Evolutionary conservation across 208 protist species (phyloP).

Genomic region (Trypanosomatidae sp.): DNA sequence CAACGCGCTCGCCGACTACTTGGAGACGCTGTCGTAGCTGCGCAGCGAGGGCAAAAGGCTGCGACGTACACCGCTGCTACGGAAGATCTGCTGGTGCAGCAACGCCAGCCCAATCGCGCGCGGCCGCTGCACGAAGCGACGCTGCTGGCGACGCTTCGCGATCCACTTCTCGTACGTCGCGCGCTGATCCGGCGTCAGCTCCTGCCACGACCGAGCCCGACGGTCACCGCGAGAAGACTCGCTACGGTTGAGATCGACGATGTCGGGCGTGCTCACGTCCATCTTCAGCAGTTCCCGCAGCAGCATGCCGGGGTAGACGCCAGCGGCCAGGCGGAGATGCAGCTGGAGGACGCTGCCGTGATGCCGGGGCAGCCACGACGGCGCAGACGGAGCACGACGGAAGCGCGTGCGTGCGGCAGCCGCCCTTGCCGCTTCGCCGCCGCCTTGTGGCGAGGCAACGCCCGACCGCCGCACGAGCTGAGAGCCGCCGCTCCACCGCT

Average conservation of each 20-base stretch:
- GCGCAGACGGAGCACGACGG: slow-evolving; percentile 35
- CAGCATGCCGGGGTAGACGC: slow-evolving; percentile 77
- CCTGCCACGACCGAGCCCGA: slow-evolving; percentile 40
- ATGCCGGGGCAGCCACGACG: slow-evolving; percentile 75
- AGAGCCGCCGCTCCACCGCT: slow-evolving; percentile 17
- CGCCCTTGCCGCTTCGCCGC: too few relatives aligned
- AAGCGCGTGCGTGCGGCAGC: too few relatives aligned
- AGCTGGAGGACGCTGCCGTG: slow-evolving; percentile 66
- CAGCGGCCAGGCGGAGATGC: slow-evolving; percentile 50
- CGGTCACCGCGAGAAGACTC: slow-evolving; percentile 29
- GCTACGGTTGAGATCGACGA: slow-evolving; percentile 66
- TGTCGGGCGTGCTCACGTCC: slow-evolving; percentile 78
- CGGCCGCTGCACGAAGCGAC: slow-evolving; percentile 44
- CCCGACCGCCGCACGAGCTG: slow-evolving; percentile 18
- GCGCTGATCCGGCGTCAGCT: slow-evolving; percentile 53
- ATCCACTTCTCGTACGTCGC: slow-evolving; percentile 51
- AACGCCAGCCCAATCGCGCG: slow-evolving; percentile 70
- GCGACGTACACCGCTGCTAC: slow-evolving; percentile 68
- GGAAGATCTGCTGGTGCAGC: slow-evolving; percentile 88
- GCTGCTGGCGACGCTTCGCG: slow-evolving; percentile 60
- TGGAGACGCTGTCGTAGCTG: slow-evolving; percentile 83
- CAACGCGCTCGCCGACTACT: slow-evolving; percentile 22
- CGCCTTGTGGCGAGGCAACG: too few relatives aligned
- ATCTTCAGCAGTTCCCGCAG: slow-evolving; percentile 84
- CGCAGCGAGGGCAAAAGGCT: slow-evolving; percentile 84